Percentiles rank a stretch among this genome's conserved stretches.
These are phyloP conservation scores for Crithidia bombi DNA, from an alignment of 208 protist species.

Conservation along the genomic window DNA sequence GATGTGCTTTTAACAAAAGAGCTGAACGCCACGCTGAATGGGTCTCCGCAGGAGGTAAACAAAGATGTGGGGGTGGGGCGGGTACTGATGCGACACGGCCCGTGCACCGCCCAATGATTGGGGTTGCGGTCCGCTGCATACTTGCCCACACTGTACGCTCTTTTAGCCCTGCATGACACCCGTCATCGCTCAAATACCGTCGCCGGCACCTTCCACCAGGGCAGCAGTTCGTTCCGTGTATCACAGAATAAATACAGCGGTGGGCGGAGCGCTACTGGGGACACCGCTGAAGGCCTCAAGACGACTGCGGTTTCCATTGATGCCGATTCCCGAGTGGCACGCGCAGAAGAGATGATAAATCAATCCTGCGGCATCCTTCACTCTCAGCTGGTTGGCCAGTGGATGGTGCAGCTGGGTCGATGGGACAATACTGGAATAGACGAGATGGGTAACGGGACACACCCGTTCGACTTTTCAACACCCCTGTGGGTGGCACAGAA, in stretches of 20 bases:
- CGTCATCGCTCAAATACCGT: not conserved
- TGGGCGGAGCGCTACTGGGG: not conserved
- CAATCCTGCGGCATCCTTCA: slow-evolving; percentile 16
- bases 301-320: not conserved
- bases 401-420: slow-evolving; percentile 1
- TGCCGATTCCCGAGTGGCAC: slow-evolving; percentile 2
- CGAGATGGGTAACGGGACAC: not conserved
- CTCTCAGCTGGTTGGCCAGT: slow-evolving; percentile 8
- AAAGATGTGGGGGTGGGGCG: not conserved
- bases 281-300: no score
- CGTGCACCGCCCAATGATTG: slow-evolving; percentile 15
- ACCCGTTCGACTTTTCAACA: slow-evolving; percentile 6
- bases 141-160: slow-evolving; percentile 22
- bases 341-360: slow-evolving; percentile 15
- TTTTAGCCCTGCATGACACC: slow-evolving; percentile 8
- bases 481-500: slow-evolving; percentile 16
- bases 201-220: not conserved
- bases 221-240: not conserved
- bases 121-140: slow-evolving; percentile 22
- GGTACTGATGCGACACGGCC: slow-evolving; percentile 13
- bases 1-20: not conserved
- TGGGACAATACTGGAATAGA: not conserved
- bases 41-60: not conserved
- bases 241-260: not conserved
- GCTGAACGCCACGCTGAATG: not conserved